phyloP scores from a whole-genome alignment of 2,329 filamentous ascomycete genomes.

The Aspergillus piperis region DNA sequence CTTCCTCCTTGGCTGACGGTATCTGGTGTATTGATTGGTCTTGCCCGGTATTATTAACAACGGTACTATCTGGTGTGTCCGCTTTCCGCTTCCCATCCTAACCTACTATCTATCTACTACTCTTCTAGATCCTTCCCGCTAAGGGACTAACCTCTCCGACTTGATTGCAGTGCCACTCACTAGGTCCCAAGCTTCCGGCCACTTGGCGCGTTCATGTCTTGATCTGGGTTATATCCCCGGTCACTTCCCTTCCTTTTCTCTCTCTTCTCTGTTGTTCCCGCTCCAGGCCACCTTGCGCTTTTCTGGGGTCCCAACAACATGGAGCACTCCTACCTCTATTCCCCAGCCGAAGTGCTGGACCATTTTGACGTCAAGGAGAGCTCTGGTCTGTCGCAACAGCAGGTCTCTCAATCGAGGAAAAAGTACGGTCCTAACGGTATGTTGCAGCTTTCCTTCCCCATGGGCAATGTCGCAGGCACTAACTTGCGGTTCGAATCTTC shows the following conservation, averaged over 20 bases:
- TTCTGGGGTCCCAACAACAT: conserved; percentile 36
- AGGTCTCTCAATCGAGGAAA: conserved; percentile 48
- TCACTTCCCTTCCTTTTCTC: conserved; percentile 16
- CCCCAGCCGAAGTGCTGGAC: conserved; percentile 52
- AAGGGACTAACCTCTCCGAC: conserved; percentile 10
- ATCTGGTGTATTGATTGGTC: background rate
- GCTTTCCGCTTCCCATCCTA: background rate
- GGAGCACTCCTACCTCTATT: conserved; percentile 56
- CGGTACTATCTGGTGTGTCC: background rate
- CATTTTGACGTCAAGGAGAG: conserved; percentile 56
- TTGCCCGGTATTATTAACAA: background rate
- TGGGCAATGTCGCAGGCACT: conserved; percentile 2
- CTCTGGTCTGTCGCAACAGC: conserved; percentile 52
- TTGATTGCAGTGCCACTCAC: conserved; percentile 11
- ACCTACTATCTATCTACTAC: background rate
- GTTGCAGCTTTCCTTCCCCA: conserved; percentile 19
- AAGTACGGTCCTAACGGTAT: conserved; percentile 59
- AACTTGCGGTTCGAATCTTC: background rate
- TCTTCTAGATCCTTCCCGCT: conserved; percentile 27
- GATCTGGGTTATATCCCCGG: conserved; percentile 15
- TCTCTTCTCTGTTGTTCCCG: conserved; percentile 2
- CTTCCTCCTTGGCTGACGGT: background rate
- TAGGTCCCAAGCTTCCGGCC: conserved; percentile 22
- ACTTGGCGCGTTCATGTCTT: conserved; percentile 32
- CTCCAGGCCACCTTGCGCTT: conserved; percentile 9